Evolutionary conservation across 2,329 filamentous ascomycete genomes (phyloP), one percentile per base, ranked within the genome.

Genomic region (Sordariomycetes sp.): DNA sequence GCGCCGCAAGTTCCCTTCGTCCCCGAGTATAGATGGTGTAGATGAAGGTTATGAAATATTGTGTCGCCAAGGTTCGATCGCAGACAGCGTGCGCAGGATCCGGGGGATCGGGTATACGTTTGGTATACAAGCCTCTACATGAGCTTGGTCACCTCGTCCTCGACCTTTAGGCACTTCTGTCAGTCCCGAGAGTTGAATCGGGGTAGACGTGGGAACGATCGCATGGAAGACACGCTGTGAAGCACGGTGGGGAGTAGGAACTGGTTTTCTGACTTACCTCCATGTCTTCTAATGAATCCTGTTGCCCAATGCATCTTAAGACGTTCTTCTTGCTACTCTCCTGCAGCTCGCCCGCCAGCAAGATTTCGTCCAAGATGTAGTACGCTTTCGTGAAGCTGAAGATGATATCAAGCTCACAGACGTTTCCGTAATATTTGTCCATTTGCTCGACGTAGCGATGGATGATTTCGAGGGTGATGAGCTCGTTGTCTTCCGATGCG

Each of bases 361-460:
- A 70, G 41, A 98, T 74, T 65, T 98, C 92, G 57, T 98, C 92
- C 30, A 98, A 77, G 47, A 98, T 98, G 63, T 96, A 98, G 63
- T 98, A 98, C 39, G 92, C 92, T 63, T 98, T 98, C 49, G 94
- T 94, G 61, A 98, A 98, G 58, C 94, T 96, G 75, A 98, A 98
- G 60, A 98, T 98, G 63, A 96, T 95, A 60, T 96, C 88, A 44
- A 98, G 76, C 67, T 98, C 92, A 79, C 92, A 98, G 39, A 98
- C 92, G 60, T 98, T 98, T 61, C 92, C 92, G 61, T 96, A 98
- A 69, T 98, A 98, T 62, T 98, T 98, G 72, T 98, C 92, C 92
- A 98, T 98, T 66, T 98, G 92, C 63, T 98, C 92, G 55, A 98
- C 92, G 59, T 98, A 98, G 63, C 92, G 86, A 62, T 98, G 92